Evolutionary conservation across 805 yeast species (phyloP), one percentile per base, ranked within the genome.

Genomic region (Myxozyma udenii): DNA sequence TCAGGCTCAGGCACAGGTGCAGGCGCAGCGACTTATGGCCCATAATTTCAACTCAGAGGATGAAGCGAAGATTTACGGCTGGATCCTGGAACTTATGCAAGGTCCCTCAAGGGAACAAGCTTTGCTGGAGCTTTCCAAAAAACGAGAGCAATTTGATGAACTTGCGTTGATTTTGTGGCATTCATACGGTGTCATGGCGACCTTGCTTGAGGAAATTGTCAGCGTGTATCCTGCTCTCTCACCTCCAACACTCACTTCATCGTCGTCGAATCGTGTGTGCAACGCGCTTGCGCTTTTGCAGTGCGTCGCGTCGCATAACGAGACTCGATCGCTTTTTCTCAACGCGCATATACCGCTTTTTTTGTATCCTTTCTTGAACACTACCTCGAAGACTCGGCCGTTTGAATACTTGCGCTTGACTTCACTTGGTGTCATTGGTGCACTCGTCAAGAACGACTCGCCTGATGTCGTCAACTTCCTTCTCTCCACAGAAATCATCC

Each of bases 91-190:
- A 67, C 74, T 91, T 46, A 88, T 88, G 35, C 84, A 88, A 53
- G 97, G 97, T 1, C 86, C 90, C 24, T 86, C 86, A 62, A 82
- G 95, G 62, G 98, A 93, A 64, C 87, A 91, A 64, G 98, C 98
- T 2, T 74, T 91, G 48, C 72, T 90, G 60, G 97, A 90, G 66
- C 74, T 91, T 41, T 97, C 98, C 7, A 87, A 93, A 66, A 90
- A 90, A 64, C 77, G 98, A 57, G 98, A 91, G 65, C 89, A 88
- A 64, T 91, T 87, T 65, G 97, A 89, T 52, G 98, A 91, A 66
- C 75, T 91, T 52, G 98, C 98, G 0, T 69, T 89, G 36, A 95
- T 91, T 3, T 72, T 91, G 52, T 91, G 98, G 98, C 84, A 91
- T 63, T 87, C 96, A 3, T 90, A 85, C 69, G 98, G 98, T 14